phyloP scores from a whole-genome alignment of 345 rosid species.

The rapeseed (Brassica napus) region Da-Ae NC_063439.1:3165001-3165500 shows the following conservation, averaged over 20 bases:
- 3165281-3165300: background rate
- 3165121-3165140: too few species aligned
- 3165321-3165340: slow-evolving; percentile 24
- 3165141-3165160: too few species aligned
- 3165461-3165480: slow-evolving; percentile 28
- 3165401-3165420: slow-evolving; percentile 20
- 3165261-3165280: too few species aligned
- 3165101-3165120: too few species aligned
- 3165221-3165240: too few species aligned
- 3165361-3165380: background rate
- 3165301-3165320: background rate
- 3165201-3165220: too few species aligned
- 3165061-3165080: too few species aligned
- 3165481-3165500: slow-evolving; percentile 11
- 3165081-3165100: too few species aligned
- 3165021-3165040: background rate
- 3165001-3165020: background rate
- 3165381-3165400: background rate
- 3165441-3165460: slow-evolving; percentile 31
- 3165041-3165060: too few species aligned
- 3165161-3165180: too few species aligned
- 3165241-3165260: too few species aligned
- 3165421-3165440: slow-evolving; percentile 30
- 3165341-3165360: slow-evolving; percentile 20
- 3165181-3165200: too few species aligned